phyloP scores from a whole-genome alignment of 768 basidiomycete species.

The Lactarius pseudohatsudake region DNA sequence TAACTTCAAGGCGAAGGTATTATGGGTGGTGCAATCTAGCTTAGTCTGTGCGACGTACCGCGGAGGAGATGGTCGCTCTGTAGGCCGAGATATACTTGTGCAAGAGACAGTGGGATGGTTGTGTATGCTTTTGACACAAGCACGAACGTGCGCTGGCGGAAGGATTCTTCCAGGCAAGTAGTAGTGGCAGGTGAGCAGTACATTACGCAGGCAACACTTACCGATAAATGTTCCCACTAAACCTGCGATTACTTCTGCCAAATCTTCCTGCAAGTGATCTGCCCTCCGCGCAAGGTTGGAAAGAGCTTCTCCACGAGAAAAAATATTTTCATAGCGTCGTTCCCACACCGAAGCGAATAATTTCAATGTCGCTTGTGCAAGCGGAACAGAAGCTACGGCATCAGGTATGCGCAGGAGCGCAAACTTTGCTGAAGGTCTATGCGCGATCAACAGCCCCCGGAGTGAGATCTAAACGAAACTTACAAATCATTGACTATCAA shows the following conservation, averaged over 20 bases:
- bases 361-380: constrained; percentile 47
- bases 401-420: constrained; percentile 58
- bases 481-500: constrained; percentile 64
- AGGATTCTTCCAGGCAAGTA: constrained; percentile 45
- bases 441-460: not conserved
- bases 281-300: constrained; percentile 43
- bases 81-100: constrained; percentile 58
- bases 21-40: constrained; percentile 13
- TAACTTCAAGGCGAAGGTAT: constrained; percentile 36
- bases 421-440: constrained; percentile 59
- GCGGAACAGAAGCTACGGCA: constrained; percentile 42
- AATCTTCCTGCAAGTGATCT: constrained; percentile 46
- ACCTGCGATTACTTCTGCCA: constrained; percentile 45
- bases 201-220: constrained; percentile 29
- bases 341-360: constrained; percentile 54
- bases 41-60: constrained; percentile 32
- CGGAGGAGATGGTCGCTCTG: constrained; percentile 36
- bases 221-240: constrained; percentile 55
- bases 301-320: constrained; percentile 47
- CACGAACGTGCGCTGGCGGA: constrained; percentile 54
- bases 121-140: constrained; percentile 66
- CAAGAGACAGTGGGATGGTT: constrained; percentile 54
- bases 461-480: constrained; percentile 31
- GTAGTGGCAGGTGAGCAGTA: not conserved
- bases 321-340: constrained; percentile 56